phyloP scores from a whole-genome alignment of 2,329 filamentous ascomycete genomes.

The Penicillium sp. region DNA sequence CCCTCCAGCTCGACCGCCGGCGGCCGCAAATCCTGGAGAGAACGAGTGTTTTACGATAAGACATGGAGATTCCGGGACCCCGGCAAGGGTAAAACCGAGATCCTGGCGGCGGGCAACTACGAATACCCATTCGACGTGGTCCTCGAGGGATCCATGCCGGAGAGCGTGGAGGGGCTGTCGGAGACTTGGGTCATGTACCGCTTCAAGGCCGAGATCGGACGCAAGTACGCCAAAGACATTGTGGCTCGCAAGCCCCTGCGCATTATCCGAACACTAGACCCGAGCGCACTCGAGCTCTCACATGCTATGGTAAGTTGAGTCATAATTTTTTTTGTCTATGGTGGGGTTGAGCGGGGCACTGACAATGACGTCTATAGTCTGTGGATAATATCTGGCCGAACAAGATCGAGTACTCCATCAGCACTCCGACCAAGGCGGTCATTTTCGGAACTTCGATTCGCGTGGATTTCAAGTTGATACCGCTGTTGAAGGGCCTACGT shows the following conservation, averaged over 20 bases:
- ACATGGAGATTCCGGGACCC: slow-evolving; percentile 68
- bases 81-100: slow-evolving; percentile 51
- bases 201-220: slow-evolving; percentile 86
- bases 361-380: slow-evolving; percentile 46
- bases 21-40: slow-evolving; percentile 41
- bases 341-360: slow-evolving; percentile 11
- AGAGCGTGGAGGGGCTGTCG: slow-evolving; percentile 86
- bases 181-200: slow-evolving; percentile 88
- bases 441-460: slow-evolving; percentile 87
- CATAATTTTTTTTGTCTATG: background rate
- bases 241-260: slow-evolving; percentile 76
- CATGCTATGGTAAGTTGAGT: slow-evolving; percentile 71
- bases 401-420: slow-evolving; percentile 94
- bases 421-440: slow-evolving; percentile 89
- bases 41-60: slow-evolving; percentile 63
- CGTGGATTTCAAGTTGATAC: slow-evolving; percentile 83
- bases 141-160: slow-evolving; percentile 68
- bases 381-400: slow-evolving; percentile 98
- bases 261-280: slow-evolving; percentile 74
- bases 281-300: slow-evolving; percentile 73
- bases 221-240: slow-evolving; percentile 86
- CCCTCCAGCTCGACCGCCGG: slow-evolving; percentile 38
- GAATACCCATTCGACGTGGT: slow-evolving; percentile 78
- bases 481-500: slow-evolving; percentile 82
- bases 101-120: slow-evolving; percentile 73